Conservation (phyloP, 768 basidiomycete genomes). For the Tulasnella sp. region DNA sequence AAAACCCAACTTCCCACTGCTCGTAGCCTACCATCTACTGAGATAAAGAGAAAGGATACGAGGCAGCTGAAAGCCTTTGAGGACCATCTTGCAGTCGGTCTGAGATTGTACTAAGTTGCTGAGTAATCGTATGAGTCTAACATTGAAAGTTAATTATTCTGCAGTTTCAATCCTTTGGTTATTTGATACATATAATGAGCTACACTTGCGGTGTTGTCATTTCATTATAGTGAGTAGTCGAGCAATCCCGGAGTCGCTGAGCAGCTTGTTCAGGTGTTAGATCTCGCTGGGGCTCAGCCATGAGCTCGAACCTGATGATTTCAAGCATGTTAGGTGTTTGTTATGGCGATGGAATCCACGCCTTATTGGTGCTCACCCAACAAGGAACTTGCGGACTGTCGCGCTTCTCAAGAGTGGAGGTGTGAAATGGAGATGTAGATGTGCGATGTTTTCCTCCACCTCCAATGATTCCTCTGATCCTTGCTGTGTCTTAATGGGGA, state of each 20-base stretch:
- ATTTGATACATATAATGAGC: too few species aligned
- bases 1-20: too few species aligned
- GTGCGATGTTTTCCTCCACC: conserved; percentile 42
- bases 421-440: conserved; percentile 76
- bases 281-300: conserved; percentile 84
- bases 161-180: too few species aligned
- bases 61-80: too few species aligned
- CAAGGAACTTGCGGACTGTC: conserved; percentile 75
- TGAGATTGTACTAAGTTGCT: too few species aligned
- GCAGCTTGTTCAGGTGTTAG: conserved; percentile 85
- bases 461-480: conserved; percentile 28
- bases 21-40: too few species aligned
- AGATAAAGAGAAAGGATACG: too few species aligned
- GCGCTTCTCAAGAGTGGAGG: conserved; percentile 76
- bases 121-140: too few species aligned
- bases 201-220: neutral
- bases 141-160: too few species aligned
- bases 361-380: conserved; percentile 61
- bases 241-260: conserved; percentile 38
- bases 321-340: conserved; percentile 5
- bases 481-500: conserved; percentile 21
- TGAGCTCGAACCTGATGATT: conserved; percentile 59
- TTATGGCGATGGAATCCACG: neutral
- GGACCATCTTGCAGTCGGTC: too few species aligned
- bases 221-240: conserved; percentile 48